Evolutionary conservation across 805 yeast genomes (phyloP).

Genomic region (Cyberlindnera xylosilytica): DNA sequence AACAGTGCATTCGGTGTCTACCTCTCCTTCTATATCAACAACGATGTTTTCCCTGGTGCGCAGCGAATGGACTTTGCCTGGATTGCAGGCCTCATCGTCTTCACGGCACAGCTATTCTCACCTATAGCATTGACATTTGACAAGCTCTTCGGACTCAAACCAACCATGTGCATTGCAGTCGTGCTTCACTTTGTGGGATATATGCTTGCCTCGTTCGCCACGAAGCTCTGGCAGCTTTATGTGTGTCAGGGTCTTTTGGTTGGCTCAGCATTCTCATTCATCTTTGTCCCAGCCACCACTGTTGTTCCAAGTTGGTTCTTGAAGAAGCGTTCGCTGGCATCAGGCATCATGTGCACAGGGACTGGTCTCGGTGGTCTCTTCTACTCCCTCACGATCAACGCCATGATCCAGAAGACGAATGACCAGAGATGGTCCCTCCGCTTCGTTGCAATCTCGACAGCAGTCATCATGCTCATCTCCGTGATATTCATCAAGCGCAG

Average conservation of each 20-base stretch:
- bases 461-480: conserved; percentile 36
- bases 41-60: conserved; percentile 51
- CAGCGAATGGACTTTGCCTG: conserved; percentile 57
- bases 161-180: conserved; percentile 49
- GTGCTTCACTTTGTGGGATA: conserved; percentile 50
- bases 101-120: conserved; percentile 51
- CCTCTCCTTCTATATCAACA: conserved; percentile 51
- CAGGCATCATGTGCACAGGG: conserved; percentile 46
- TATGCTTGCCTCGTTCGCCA: conserved; percentile 58
- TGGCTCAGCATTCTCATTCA: conserved; percentile 49
- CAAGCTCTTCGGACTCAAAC: conserved; percentile 47
- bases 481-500: conserved; percentile 34
- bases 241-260: conserved; percentile 65
- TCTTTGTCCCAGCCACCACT: conserved; percentile 56
- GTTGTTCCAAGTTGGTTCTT: conserved; percentile 70
- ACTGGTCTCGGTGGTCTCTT: conserved; percentile 53
- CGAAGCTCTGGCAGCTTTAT: conserved; percentile 60
- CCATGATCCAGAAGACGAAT: conserved; percentile 40
- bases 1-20: conserved; percentile 57
- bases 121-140: conserved; percentile 53
- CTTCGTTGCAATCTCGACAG: conserved; percentile 40
- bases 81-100: conserved; percentile 64
- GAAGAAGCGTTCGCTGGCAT: conserved; percentile 54
- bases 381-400: conserved; percentile 40
- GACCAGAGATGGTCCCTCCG: conserved; percentile 47